phyloP scores from a whole-genome alignment of 495 filamentous ascomycete genomes.

The Neurospora pannonica region DNA sequence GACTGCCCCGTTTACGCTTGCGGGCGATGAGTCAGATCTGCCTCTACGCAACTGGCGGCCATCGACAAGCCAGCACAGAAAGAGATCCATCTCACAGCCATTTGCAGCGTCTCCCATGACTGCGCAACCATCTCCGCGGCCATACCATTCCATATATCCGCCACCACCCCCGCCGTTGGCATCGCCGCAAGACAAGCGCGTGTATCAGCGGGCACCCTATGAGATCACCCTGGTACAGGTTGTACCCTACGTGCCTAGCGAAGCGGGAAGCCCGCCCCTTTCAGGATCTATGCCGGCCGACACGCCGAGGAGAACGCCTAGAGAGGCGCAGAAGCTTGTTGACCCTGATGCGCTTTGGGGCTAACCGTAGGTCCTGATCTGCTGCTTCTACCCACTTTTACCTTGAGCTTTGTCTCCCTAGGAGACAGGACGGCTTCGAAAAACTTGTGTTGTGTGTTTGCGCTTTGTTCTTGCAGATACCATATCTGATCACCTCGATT shows the following conservation, averaged over 20 bases:
- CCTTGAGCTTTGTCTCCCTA: background rate
- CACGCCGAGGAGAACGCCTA: conserved; percentile 2
- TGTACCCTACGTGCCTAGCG: conserved; percentile 5
- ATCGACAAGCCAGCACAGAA: background rate
- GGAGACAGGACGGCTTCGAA: background rate
- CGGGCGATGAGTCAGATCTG: background rate
- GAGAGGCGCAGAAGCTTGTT: conserved; percentile 6
- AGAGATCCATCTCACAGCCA: conserved; percentile 5
- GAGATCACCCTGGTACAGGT: conserved; percentile 1
- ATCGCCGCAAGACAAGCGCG: conserved; percentile 10
- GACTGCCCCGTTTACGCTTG: conserved; percentile 16
- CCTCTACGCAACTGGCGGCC: background rate
- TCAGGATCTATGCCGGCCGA: background rate
- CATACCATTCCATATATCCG: background rate
- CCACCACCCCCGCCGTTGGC: background rate
- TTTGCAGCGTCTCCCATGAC: background rate
- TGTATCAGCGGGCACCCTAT: conserved; percentile 10
- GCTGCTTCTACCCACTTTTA: background rate
- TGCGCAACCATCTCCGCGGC: background rate
- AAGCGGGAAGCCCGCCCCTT: background rate
- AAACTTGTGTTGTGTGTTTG: background rate
- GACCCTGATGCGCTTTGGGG: conserved; percentile 11
- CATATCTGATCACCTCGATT: background rate
- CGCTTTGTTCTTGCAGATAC: background rate
- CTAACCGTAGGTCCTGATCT: background rate